Evolutionary conservation across 352 stramenopile genomes (phyloP).

Genomic region (Globisporangium spinosum): DNA sequence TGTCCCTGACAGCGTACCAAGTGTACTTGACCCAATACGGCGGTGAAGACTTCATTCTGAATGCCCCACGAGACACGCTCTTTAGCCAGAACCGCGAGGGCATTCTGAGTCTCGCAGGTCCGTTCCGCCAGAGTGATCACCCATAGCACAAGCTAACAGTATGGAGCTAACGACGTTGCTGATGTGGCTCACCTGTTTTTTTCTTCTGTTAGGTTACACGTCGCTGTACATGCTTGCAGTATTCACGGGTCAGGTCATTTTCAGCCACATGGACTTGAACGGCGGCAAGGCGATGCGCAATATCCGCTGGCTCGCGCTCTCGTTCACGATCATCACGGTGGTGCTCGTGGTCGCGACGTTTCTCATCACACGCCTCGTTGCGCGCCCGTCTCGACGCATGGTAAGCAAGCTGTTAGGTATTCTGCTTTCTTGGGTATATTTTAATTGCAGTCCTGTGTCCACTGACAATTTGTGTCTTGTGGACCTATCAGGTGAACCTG

Average conservation of each 20-base stretch:
- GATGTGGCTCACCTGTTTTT: background rate
- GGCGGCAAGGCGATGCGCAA: slow-evolving; percentile 56
- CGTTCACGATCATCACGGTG: slow-evolving; percentile 36
- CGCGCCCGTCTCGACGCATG: slow-evolving; percentile 69
- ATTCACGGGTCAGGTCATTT: slow-evolving; percentile 55
- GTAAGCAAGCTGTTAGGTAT: slow-evolving; percentile 21
- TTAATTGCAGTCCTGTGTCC: background rate
- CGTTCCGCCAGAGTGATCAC: background rate
- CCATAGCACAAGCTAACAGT: background rate
- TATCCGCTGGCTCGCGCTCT: slow-evolving; percentile 52
- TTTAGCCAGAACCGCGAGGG: slow-evolving; percentile 95
- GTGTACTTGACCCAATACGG: slow-evolving; percentile 70
- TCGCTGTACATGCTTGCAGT: slow-evolving; percentile 85
- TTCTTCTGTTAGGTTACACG: slow-evolving; percentile 75
- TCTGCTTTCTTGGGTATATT: background rate
- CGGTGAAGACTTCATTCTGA: slow-evolving; percentile 75
- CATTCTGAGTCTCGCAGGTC: slow-evolving; percentile 88
- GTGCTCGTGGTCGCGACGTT: slow-evolving; percentile 56
- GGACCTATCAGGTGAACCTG: slow-evolving; percentile 58
- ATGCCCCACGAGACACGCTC: slow-evolving; percentile 65
- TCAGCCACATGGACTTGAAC: slow-evolving; percentile 61
- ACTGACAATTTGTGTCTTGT: background rate
- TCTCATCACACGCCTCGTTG: slow-evolving; percentile 48
- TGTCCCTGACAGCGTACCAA: slow-evolving; percentile 59
- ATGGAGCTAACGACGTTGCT: background rate